These are phyloP conservation scores for Monosporascus sp. DNA, from an alignment of 2,329 filamentous ascomycete genomes.

Conservation along the genomic window DNA sequence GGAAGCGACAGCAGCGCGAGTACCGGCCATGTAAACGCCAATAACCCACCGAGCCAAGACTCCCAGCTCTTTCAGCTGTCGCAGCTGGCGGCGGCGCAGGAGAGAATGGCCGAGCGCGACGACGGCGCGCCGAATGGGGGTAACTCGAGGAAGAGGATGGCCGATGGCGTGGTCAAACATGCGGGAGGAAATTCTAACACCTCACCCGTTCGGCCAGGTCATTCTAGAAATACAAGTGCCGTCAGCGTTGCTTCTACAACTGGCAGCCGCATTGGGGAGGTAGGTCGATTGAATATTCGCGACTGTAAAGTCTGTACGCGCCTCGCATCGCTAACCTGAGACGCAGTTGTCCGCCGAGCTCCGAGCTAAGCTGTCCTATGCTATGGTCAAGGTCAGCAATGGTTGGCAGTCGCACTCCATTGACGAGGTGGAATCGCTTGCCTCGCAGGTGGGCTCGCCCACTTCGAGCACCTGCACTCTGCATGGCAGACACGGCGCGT, in stretches of 20 bases:
- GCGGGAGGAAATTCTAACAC: conserved; percentile 32
- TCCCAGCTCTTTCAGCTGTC: conserved; percentile 55
- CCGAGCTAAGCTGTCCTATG: conserved; percentile 80
- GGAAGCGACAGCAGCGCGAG: conserved; percentile 37
- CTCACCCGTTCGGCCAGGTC: conserved; percentile 46
- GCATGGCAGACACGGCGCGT: conserved; percentile 44
- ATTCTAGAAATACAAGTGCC: conserved; percentile 68
- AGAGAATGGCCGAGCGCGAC: conserved; percentile 38
- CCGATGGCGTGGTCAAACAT: conserved; percentile 67
- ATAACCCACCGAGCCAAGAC: conserved; percentile 43
- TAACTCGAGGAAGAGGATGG: conserved; percentile 64
- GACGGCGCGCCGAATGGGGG: conserved; percentile 25
- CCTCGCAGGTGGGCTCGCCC: conserved; percentile 63
- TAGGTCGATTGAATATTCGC: conserved; percentile 37
- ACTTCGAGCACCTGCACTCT: conserved; percentile 53
- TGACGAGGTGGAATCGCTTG: conserved; percentile 69
- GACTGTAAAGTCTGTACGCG: conserved; percentile 2
- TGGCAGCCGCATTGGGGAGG: conserved; percentile 71
- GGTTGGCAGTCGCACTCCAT: conserved; percentile 78
- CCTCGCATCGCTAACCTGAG: conserved; percentile 12
- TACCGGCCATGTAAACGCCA: conserved; percentile 22
- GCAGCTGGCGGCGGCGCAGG: conserved; percentile 49
- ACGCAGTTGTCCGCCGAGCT: conserved; percentile 49
- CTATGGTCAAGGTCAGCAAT: conserved; percentile 88
- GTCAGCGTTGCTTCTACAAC: conserved; percentile 56